These are phyloP conservation scores for Globisporangium uncinulatum DNA, from an alignment of 352 stramenopile species.

Conservation along the genomic window DNA sequence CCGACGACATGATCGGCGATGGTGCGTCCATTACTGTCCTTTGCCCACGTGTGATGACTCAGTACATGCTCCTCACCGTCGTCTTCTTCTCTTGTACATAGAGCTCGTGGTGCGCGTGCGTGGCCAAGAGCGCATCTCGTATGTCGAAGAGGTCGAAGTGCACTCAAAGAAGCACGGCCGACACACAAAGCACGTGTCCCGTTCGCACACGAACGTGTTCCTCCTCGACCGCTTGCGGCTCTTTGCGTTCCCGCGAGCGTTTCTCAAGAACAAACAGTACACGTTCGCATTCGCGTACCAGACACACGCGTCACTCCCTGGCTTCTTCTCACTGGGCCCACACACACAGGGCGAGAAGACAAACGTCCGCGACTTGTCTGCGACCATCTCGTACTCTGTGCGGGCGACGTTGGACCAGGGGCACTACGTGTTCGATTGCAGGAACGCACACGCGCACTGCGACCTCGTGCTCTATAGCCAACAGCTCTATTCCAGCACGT, in stretches of 20 bases:
- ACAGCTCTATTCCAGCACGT: slow-evolving; percentile 10
- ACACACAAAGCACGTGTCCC: slow-evolving; percentile 4
- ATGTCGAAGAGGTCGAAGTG: slow-evolving; percentile 1
- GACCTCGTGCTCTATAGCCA: slow-evolving; percentile 26
- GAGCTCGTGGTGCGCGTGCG: slow-evolving; percentile 5
- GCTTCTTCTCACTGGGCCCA: slow-evolving; percentile 4
- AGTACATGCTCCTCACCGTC: too few species aligned
- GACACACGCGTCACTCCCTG: slow-evolving; percentile 14
- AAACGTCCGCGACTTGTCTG: slow-evolving; percentile 2
- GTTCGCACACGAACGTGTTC: slow-evolving; percentile 10
- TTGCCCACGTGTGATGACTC: background rate
- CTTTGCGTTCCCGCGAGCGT: slow-evolving; percentile 15
- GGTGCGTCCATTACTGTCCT: slow-evolving; percentile 7
- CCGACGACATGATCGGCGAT: slow-evolving; percentile 4
- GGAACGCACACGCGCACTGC: slow-evolving; percentile 3
- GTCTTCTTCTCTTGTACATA: background rate
- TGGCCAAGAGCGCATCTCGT: slow-evolving; percentile 9
- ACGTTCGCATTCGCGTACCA: slow-evolving; percentile 22
- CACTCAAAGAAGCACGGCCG: slow-evolving; percentile 1
- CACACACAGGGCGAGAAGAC: background rate
- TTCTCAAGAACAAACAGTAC: slow-evolving; percentile 14
- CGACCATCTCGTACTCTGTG: slow-evolving; percentile 11
- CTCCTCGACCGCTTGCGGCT: slow-evolving; percentile 13
- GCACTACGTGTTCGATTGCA: slow-evolving; percentile 1
- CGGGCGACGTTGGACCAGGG: slow-evolving; percentile 6